phyloP scores from a whole-genome alignment of 306 rosid species.

The Citrullus mucosospermus region DNA sequence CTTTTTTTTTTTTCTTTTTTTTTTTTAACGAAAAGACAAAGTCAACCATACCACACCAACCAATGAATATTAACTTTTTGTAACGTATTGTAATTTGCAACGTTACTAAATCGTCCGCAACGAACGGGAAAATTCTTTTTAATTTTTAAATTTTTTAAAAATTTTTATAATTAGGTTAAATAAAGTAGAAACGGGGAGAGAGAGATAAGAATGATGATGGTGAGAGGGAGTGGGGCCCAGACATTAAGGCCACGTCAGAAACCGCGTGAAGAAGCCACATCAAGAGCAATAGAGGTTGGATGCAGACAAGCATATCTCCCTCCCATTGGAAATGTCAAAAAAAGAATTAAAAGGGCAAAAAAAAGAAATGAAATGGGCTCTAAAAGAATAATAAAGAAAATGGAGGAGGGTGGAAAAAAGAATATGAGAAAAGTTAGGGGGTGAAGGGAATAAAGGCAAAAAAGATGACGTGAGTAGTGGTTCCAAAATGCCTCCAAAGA shows the following conservation, averaged over 20 bases:
- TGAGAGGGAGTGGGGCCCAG: background rate
- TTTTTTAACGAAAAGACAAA: background rate
- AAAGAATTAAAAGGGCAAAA: background rate
- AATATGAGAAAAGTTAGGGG: background rate
- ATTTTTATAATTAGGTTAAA: background rate
- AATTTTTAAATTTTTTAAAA: too few species aligned
- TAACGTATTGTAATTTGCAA: background rate
- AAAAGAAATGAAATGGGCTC: background rate
- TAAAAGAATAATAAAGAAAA: background rate
- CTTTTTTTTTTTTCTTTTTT: too few species aligned
- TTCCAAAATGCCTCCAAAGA: conserved; percentile 20
- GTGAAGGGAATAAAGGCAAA: conserved; percentile 8
- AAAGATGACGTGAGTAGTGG: conserved; percentile 15
- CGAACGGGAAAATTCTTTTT: background rate
- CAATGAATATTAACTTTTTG: background rate
- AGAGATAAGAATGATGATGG: background rate
- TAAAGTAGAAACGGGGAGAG: background rate
- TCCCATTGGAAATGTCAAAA: background rate
- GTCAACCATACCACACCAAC: background rate
- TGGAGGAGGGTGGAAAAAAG: background rate
- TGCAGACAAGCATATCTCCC: background rate
- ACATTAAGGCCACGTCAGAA: background rate
- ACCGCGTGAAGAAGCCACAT: background rate
- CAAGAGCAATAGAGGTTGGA: background rate
- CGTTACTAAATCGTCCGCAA: background rate